These are phyloP conservation scores for Mycosarcoma maydis DNA, from an alignment of 1,284 basidiomycete species.

Conservation along the genomic window DNA sequence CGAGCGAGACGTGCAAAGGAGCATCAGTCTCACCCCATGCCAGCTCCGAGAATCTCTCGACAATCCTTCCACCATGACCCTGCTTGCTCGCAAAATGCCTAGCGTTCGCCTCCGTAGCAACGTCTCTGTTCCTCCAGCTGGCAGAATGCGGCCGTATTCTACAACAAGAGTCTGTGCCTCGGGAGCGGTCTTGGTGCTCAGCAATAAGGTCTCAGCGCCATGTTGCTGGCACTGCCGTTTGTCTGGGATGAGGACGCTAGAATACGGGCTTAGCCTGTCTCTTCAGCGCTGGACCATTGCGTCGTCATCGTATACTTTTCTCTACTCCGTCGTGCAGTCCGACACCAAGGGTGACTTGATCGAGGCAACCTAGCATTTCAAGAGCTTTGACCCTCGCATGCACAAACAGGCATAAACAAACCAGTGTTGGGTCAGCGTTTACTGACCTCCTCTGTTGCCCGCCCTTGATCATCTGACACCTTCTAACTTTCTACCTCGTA, in stretches of 20 bases:
- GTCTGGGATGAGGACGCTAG: slow-evolving; percentile 50
- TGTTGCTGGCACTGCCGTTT: slow-evolving; percentile 12
- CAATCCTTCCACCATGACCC: no score
- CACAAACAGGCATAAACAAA: slow-evolving; percentile 33
- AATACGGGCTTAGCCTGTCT: slow-evolving; percentile 20
- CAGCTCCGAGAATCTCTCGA: no score
- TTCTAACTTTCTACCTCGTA: slow-evolving; percentile 13
- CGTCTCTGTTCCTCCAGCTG: slow-evolving; percentile 13
- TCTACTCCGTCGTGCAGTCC: slow-evolving; percentile 20
- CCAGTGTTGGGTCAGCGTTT: slow-evolving; percentile 18
- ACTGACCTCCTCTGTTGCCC: slow-evolving; percentile 40
- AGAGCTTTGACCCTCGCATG: slow-evolving; percentile 54
- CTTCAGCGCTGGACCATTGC: slow-evolving; percentile 19
- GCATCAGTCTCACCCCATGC: no score
- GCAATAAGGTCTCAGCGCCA: not conserved
- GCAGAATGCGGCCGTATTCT: slow-evolving; percentile 33
- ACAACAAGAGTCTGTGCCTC: slow-evolving; percentile 52
- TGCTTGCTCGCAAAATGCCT: no score
- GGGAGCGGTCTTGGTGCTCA: slow-evolving; percentile 19
- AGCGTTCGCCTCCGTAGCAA: no score
- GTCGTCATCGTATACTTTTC: slow-evolving; percentile 18
- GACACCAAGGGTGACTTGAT: slow-evolving; percentile 52
- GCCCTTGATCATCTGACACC: slow-evolving; percentile 31
- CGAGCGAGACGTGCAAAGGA: no score
- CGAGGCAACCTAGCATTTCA: slow-evolving; percentile 55